phyloP scores from a whole-genome alignment of 2,329 filamentous ascomycete species.

The Calonectria naviculata region DNA sequence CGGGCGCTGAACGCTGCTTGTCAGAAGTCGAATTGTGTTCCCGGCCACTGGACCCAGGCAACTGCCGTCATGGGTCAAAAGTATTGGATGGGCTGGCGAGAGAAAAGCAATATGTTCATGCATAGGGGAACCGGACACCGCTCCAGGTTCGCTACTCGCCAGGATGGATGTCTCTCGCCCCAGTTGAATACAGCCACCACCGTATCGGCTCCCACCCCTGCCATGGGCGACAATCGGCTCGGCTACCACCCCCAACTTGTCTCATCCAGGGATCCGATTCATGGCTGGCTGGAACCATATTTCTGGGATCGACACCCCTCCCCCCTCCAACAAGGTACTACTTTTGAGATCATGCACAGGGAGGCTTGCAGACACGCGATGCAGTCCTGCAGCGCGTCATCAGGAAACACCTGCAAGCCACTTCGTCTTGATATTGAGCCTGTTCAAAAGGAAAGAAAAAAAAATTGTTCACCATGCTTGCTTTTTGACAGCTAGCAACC shows the following conservation, averaged over 20 bases:
- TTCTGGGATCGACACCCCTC: neutral
- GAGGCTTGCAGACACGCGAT: conserved; percentile 18
- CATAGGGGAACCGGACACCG: neutral
- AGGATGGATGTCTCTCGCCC: neutral
- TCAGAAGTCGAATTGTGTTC: neutral
- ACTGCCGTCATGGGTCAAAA: neutral
- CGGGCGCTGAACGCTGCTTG: neutral
- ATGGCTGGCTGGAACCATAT: conserved; percentile 8
- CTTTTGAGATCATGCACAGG: neutral
- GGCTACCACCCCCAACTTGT: neutral
- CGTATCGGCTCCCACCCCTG: neutral
- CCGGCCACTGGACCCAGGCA: neutral
- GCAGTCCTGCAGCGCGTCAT: conserved; percentile 13
- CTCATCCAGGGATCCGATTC: neutral
- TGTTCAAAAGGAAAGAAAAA: neutral
- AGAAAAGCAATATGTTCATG: neutral
- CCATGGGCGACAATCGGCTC: neutral
- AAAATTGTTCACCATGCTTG: neutral
- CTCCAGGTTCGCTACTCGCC: neutral
- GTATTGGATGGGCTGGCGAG: neutral
- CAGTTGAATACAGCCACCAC: neutral
- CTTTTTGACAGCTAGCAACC: conserved; percentile 2
- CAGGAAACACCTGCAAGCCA: conserved; percentile 22
- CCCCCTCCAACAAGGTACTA: neutral
- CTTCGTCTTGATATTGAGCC: conserved; percentile 1